Conservation (phyloP, 306 rosid genomes). For the Leucaena leucocephala region DNA sequence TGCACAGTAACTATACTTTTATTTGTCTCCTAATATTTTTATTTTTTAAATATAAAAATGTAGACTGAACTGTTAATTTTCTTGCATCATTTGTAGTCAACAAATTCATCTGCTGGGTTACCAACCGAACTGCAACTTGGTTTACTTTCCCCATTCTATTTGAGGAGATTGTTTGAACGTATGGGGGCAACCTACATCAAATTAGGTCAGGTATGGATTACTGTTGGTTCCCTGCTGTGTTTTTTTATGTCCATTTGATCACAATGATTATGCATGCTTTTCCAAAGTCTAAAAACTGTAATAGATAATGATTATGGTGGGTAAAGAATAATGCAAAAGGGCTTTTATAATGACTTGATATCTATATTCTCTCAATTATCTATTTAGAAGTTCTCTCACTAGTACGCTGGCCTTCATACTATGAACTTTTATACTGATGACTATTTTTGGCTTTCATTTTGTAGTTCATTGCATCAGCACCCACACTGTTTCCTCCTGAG, state of each 20-base stretch:
- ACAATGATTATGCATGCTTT: neutral
- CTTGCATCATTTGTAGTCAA: slow-evolving; percentile 52
- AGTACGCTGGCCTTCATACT: slow-evolving; percentile 25
- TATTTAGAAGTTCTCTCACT: slow-evolving; percentile 7
- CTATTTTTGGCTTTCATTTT: slow-evolving; percentile 41
- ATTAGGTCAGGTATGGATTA: slow-evolving; percentile 80
- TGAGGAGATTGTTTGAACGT: slow-evolving; percentile 90
- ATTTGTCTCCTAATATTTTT: neutral
- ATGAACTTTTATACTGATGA: slow-evolving; percentile 25
- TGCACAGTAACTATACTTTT: neutral
- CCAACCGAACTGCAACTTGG: slow-evolving; percentile 80
- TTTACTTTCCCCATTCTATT: slow-evolving; percentile 72
- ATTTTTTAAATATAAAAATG: neutral
- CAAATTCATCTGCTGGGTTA: slow-evolving; percentile 70
- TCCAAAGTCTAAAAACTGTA: neutral
- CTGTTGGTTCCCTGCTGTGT: neutral
- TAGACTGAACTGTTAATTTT: slow-evolving; percentile 30
- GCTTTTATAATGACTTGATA: slow-evolving; percentile 29
- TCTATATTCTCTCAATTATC: slow-evolving; percentile 4
- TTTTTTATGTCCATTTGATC: neutral
- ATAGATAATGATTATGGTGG: slow-evolving; percentile 20
- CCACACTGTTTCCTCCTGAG: slow-evolving; percentile 89
- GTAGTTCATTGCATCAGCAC: slow-evolving; percentile 94
- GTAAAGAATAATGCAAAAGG: neutral
- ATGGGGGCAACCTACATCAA: slow-evolving; percentile 96